Evolutionary conservation across 805 yeast genomes (phyloP).

Genomic region (Yarrowia sp.): DNA sequence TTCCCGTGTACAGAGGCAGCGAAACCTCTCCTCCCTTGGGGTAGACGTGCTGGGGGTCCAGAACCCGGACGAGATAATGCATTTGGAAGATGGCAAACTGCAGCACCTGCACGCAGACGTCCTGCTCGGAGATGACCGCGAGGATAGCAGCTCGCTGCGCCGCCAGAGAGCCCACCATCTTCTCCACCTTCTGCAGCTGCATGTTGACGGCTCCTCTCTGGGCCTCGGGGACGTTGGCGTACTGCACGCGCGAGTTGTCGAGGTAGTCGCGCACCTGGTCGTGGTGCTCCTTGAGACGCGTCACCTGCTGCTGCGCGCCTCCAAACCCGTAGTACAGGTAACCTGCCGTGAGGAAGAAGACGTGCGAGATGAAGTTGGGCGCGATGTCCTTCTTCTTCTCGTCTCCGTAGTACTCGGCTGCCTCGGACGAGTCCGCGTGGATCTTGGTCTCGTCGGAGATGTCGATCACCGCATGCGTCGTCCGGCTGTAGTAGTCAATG

Average conservation of each 20-base stretch:
- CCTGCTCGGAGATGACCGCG: conserved; percentile 42
- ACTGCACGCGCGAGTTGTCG: conserved; percentile 48
- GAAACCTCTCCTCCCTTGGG: conserved; percentile 42
- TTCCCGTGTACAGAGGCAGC: conserved; percentile 44
- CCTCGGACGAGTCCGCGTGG: conserved; percentile 70
- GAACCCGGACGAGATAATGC: conserved; percentile 63
- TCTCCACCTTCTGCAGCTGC: conserved; percentile 43
- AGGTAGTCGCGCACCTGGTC: conserved; percentile 46
- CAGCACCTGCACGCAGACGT: conserved; percentile 61
- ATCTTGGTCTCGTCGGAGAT: conserved; percentile 79
- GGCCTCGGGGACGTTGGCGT: conserved; percentile 13
- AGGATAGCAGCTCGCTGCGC: conserved; percentile 48
- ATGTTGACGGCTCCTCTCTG: conserved; percentile 35
- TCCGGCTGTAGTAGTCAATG: conserved; percentile 56
- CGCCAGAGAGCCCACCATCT: conserved; percentile 46
- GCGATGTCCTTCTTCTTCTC: conserved; percentile 29
- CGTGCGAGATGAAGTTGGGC: conserved; percentile 84
- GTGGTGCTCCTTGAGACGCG: conserved; percentile 51
- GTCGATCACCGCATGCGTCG: conserved; percentile 53
- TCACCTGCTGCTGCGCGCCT: conserved; percentile 61
- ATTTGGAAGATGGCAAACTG: conserved; percentile 77
- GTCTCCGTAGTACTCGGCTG: conserved; percentile 50
- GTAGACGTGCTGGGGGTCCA: conserved; percentile 63
- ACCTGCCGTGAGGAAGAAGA: conserved; percentile 75
- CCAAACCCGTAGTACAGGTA: conserved; percentile 87